Evolutionary conservation across 2,329 filamentous ascomycete species (phyloP).

Genomic region (Talaromyces albobiverticillius): DNA sequence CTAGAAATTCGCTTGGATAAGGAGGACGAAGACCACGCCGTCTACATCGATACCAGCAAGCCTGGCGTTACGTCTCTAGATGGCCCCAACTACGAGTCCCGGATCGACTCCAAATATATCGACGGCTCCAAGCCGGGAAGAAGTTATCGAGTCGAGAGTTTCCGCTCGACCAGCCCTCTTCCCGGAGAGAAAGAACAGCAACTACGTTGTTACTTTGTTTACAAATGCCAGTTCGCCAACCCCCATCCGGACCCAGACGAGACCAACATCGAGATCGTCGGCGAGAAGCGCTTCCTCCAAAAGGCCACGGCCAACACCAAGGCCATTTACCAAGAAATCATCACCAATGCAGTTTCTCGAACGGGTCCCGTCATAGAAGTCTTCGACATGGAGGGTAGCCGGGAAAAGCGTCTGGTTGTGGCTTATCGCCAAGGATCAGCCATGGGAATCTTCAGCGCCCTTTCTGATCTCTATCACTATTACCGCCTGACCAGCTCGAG

Average conservation of each 20-base stretch:
- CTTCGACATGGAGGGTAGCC: slow-evolving; percentile 87
- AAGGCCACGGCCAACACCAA: slow-evolving; percentile 97
- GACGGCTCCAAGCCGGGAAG: slow-evolving; percentile 70
- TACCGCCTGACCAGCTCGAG: slow-evolving; percentile 94
- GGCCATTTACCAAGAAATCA: slow-evolving; percentile 91
- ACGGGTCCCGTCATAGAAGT: slow-evolving; percentile 96
- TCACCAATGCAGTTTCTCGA: slow-evolving; percentile 76
- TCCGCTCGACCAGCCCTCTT: slow-evolving; percentile 82
- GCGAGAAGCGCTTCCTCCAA: slow-evolving; percentile 88
- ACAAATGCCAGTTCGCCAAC: slow-evolving; percentile 88
- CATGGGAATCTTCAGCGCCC: slow-evolving; percentile 86
- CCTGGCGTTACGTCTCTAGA: slow-evolving; percentile 73
- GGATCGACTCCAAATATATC: slow-evolving; percentile 93
- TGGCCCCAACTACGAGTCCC: slow-evolving; percentile 89
- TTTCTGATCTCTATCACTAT: slow-evolving; percentile 97
- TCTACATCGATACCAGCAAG: slow-evolving; percentile 96
- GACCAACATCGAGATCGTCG: slow-evolving; percentile 85
- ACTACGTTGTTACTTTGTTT: slow-evolving; percentile 96
- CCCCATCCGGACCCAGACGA: slow-evolving; percentile 70
- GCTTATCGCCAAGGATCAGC: slow-evolving; percentile 93
- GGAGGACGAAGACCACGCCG: slow-evolving; percentile 89
- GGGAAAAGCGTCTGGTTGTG: slow-evolving; percentile 90
- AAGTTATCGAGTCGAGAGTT: slow-evolving; percentile 92
- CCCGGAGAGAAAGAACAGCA: slow-evolving; percentile 74
- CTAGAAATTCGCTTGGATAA: slow-evolving; percentile 95